These are phyloP conservation scores for Zostera marina DNA, from an alignment of 116 monocot species.

Conservation along the genomic window DNA sequence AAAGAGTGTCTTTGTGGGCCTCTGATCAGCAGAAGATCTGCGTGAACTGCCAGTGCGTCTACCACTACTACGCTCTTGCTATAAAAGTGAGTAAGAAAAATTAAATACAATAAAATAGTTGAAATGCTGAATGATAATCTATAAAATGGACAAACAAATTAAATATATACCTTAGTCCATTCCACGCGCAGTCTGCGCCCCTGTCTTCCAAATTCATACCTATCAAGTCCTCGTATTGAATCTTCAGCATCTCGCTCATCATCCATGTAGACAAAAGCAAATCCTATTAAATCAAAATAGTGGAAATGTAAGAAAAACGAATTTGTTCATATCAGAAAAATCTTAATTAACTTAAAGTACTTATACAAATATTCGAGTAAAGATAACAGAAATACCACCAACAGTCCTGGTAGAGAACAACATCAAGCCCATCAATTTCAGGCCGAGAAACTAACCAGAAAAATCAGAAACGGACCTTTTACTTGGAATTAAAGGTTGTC, in stretches of 20 bases:
- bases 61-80: conserved; percentile 69
- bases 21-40: conserved; percentile 43
- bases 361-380: background rate
- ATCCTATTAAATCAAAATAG: conserved; percentile 27
- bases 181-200: conserved; percentile 80
- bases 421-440: conserved; percentile 3
- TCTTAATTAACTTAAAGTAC: background rate
- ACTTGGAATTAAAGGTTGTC: conserved; percentile 50
- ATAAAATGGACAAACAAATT: background rate
- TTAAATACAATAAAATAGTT: background rate
- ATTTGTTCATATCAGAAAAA: background rate
- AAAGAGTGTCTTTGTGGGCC: conserved; percentile 85
- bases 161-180: conserved; percentile 66
- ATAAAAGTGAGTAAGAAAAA: conserved; percentile 5
- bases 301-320: background rate
- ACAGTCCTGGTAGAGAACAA: background rate
- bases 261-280: conserved; percentile 98
- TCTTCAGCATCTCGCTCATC: conserved; percentile 95
- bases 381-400: background rate
- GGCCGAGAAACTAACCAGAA: conserved; percentile 31
- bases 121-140: background rate
- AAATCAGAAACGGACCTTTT: conserved; percentile 81
- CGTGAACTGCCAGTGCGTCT: conserved; percentile 43
- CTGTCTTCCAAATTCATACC: conserved; percentile 77
- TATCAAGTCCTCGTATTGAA: conserved; percentile 74